These are phyloP conservation scores for Stenocarpella maydis DNA, from an alignment of 2,329 filamentous ascomycete species.

Conservation along the genomic window DNA sequence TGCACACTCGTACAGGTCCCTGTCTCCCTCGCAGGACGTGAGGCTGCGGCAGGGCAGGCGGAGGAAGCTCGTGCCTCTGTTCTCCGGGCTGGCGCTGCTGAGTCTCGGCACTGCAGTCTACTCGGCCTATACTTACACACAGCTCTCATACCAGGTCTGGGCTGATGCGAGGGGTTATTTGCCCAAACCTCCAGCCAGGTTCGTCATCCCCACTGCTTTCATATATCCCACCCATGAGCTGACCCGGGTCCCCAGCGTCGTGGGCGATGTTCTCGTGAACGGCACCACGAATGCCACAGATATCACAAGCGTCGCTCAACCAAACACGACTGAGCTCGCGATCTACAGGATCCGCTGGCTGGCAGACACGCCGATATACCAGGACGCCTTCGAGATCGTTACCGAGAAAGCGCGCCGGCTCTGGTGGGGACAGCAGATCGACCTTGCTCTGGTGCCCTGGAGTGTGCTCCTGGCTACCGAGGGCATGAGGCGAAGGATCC, in stretches of 20 bases:
- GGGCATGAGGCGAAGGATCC: conserved; percentile 64
- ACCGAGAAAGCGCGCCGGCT: conserved; percentile 62
- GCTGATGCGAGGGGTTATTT: conserved; percentile 46
- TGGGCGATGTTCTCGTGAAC: conserved; percentile 16
- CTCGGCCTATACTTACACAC: conserved; percentile 42
- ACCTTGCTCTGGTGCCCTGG: conserved; percentile 62
- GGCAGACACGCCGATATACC: conserved; percentile 59
- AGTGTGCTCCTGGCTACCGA: conserved; percentile 66
- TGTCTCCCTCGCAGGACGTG: conserved; percentile 48
- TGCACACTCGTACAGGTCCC: conserved; percentile 46
- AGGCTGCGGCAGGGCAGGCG: conserved; percentile 46
- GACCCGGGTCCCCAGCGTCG: not conserved
- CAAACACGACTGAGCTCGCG: conserved; percentile 38
- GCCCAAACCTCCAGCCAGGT: conserved; percentile 43
- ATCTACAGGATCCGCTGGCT: conserved; percentile 60
- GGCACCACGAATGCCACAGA: conserved; percentile 13
- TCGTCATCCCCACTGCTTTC: not conserved
- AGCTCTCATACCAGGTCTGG: conserved; percentile 50
- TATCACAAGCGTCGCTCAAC: not conserved
- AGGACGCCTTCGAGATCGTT: conserved; percentile 62
- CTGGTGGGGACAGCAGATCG: conserved; percentile 70
- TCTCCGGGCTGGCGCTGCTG: conserved; percentile 44
- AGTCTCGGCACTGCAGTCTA: conserved; percentile 43
- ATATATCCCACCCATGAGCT: not conserved
- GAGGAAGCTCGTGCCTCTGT: conserved; percentile 45